phyloP scores from a whole-genome alignment of 345 rosid species.

The Toxicodendron radicans region DNA sequence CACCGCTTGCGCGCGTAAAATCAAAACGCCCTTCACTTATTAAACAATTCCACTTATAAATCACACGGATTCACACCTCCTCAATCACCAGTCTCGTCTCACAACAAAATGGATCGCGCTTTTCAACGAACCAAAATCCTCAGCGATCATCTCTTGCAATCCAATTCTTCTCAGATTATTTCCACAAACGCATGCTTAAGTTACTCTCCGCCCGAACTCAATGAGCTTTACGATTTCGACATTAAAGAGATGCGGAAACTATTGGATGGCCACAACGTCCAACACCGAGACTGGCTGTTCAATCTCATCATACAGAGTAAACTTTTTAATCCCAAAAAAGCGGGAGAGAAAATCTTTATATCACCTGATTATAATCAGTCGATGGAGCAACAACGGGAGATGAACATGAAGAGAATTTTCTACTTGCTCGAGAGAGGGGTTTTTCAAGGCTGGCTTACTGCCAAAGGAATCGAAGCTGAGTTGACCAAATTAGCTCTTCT shows the following conservation, averaged over 20 bases:
- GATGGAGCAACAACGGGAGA: conserved; percentile 92
- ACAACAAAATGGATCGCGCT: conserved; percentile 46
- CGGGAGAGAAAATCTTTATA: conserved; percentile 72
- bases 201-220: conserved; percentile 70
- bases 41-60: neutral
- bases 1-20: neutral
- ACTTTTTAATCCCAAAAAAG: conserved; percentile 64
- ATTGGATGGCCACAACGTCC: conserved; percentile 66
- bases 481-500: conserved; percentile 55
- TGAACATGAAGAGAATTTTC: conserved; percentile 66
- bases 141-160: conserved; percentile 51
- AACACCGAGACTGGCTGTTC: conserved; percentile 78
- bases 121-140: conserved; percentile 51
- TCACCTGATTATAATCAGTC: conserved; percentile 80
- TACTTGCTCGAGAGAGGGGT: conserved; percentile 62
- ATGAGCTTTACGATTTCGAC: conserved; percentile 54
- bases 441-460: conserved; percentile 77
- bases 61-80: too few species aligned
- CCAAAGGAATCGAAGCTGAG: conserved; percentile 53
- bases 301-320: conserved; percentile 65
- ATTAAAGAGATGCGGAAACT: conserved; percentile 62
- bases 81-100: neutral
- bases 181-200: conserved; percentile 52
- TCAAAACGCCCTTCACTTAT: neutral
- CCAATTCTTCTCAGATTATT: conserved; percentile 25